Evolutionary conservation across 257 asterid genomes (phyloP).

Genomic region (Nicotiana noctiflora): DNA sequence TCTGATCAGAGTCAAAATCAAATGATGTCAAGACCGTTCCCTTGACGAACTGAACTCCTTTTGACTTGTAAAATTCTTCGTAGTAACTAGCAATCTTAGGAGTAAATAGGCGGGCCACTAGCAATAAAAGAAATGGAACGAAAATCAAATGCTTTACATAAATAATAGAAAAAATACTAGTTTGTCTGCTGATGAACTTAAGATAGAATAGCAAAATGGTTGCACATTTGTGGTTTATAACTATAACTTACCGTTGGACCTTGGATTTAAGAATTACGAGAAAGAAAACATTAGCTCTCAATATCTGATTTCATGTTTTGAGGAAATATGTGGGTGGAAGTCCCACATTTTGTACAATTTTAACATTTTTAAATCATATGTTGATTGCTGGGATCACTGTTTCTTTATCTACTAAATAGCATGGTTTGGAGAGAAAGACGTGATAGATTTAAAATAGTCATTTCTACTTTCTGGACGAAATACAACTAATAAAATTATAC

Average conservation of each 20-base stretch:
- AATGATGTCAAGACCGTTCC: slow-evolving; percentile 90
- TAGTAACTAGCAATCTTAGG: slow-evolving; percentile 77
- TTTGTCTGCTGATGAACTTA: neutral
- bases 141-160: slow-evolving; percentile 1
- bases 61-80: slow-evolving; percentile 85
- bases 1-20: slow-evolving; percentile 64
- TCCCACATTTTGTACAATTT: neutral
- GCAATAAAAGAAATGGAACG: slow-evolving; percentile 23
- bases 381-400: neutral
- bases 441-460: neutral
- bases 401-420: neutral
- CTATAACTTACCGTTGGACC: neutral
- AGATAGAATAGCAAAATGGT: neutral
- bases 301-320: neutral
- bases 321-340: neutral
- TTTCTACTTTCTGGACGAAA: neutral
- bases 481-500: neutral
- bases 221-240: neutral
- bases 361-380: neutral
- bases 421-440: neutral
- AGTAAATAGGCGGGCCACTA: slow-evolving; percentile 93
- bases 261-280: neutral
- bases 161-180: neutral
- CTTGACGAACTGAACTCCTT: slow-evolving; percentile 85
- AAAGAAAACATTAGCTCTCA: neutral